These are phyloP conservation scores for Vaccinium corymbosum DNA, from an alignment of 148 eudicot genomes.

Conservation along the genomic window DNA sequence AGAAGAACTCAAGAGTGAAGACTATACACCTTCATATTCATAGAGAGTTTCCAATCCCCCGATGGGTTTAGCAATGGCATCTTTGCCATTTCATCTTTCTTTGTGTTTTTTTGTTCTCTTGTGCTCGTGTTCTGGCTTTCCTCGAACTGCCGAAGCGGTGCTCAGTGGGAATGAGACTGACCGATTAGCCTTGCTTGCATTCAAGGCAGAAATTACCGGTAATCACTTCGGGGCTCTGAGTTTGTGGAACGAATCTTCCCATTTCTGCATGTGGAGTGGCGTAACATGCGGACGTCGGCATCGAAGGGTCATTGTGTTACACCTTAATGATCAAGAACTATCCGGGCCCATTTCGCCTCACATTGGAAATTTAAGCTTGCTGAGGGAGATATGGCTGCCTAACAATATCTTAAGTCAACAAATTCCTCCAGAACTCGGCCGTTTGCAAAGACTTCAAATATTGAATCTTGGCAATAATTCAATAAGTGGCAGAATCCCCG, in stretches of 20 bases:
- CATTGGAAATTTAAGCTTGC: too few relatives aligned
- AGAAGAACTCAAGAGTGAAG: background rate
- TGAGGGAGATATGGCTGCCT: too few relatives aligned
- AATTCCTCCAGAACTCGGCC: background rate
- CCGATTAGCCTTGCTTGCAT: background rate
- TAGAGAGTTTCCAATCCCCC: background rate
- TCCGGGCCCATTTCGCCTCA: too few relatives aligned
- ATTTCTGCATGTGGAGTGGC: background rate
- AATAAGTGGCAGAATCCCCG: background rate
- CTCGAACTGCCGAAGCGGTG: background rate
- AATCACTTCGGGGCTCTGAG: background rate
- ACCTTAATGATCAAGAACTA: too few relatives aligned
- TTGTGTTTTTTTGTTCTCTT: background rate
- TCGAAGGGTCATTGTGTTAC: too few relatives aligned
- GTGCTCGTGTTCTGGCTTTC: background rate
- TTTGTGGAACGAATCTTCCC: background rate
- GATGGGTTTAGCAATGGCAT: background rate
- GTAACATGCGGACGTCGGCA: too few relatives aligned
- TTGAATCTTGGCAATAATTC: background rate
- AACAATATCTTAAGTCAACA: background rate
- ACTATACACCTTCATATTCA: background rate
- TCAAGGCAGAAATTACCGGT: background rate
- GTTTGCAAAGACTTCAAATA: background rate
- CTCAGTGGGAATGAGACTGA: background rate
- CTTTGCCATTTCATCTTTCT: too few relatives aligned